Base-by-base conservation (phyloP, 2,329 filamentous ascomycete species). In the Sporothrix humicola region DNA sequence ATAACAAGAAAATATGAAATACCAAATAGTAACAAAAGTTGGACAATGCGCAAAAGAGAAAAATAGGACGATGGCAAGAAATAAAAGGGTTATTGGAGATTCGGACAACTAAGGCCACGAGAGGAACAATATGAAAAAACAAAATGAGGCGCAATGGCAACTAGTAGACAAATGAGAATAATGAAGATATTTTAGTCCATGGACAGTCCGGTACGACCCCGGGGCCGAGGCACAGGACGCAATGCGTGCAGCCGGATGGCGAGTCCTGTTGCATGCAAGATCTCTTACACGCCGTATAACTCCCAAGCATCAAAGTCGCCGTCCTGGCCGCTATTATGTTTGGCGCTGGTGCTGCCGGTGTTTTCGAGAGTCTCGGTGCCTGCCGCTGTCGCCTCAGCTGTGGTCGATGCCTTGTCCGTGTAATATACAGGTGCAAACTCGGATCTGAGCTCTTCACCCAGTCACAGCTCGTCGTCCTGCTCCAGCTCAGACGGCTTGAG, bases 401-500 rank as follows among this genome's bases (percentile, higher is more conserved):
- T 56, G 26, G 72, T 58, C 26, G 61, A n/a, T 6, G 59, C 58
- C 20, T 31, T 37, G 12, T 9, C 61, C 44, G 63, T 44, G 52
- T 76, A 77, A 76, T 80, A 79, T 72, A 76, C 79, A 74, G 86
- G 85, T 74, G 84, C 83, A 80, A 86, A 87, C 82, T 93, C 91
- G 72, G 84, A 86, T 78, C 90, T 85, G 65, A 93, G 82, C 81
- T 93, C 91, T 81, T 90, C 82, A 61, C 89, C 84, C 76, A 95
- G 93, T 97, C 94, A 98, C 83, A 95, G 87, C 83, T 95, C 92
- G 79, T 95, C 93, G 78, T 95, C 93, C 81, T 92, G 90, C 70
- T 94, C 95, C 80, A 99, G 89, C 82, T 99, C 96, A n/a, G 94
- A 96, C 69, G 96, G 97, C 87, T 99, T 98, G 79, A 99, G 87